These are phyloP conservation scores for Inonotus obliquus DNA, from an alignment of 1,284 basidiomycete species.

Conservation along the genomic window DNA sequence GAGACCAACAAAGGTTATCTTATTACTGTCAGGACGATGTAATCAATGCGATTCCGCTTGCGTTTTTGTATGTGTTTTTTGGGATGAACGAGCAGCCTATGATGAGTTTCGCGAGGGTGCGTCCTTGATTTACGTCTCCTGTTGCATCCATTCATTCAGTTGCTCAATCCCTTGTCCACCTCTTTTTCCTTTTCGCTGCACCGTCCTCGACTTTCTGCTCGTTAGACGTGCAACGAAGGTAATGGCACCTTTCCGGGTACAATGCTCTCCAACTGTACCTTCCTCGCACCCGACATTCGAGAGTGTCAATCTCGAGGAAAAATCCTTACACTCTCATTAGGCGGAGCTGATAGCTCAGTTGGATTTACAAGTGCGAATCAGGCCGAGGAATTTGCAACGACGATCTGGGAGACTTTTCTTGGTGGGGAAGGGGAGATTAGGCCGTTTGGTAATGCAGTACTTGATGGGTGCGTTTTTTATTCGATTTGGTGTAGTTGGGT, in stretches of 20 bases:
- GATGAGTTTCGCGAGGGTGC: slow-evolving; percentile 27
- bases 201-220: background rate
- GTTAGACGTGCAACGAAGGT: slow-evolving; percentile 19
- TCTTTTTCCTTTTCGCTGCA: background rate
- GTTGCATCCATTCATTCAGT: slow-evolving; percentile 2
- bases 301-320: slow-evolving; percentile 29
- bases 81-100: slow-evolving; percentile 25
- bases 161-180: background rate
- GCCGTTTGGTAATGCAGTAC: slow-evolving; percentile 27
- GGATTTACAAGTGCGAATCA: slow-evolving; percentile 24
- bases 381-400: slow-evolving; percentile 22
- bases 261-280: slow-evolving; percentile 25
- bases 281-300: slow-evolving; percentile 25
- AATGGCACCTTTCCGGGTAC: slow-evolving; percentile 25
- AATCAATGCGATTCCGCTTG: slow-evolving; percentile 26
- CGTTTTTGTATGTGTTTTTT: slow-evolving; percentile 28
- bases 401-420: slow-evolving; percentile 29
- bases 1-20: slow-evolving; percentile 15
- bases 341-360: slow-evolving; percentile 27
- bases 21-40: slow-evolving; percentile 24
- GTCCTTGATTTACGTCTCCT: slow-evolving; percentile 19
- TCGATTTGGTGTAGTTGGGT: background rate
- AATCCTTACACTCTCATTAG: slow-evolving; percentile 27
- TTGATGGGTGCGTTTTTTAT: slow-evolving; percentile 25
- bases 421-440: slow-evolving; percentile 25